Conservation (phyloP, 2,329 filamentous ascomycete genomes). For the Amauroascus verrucosus region DNA sequence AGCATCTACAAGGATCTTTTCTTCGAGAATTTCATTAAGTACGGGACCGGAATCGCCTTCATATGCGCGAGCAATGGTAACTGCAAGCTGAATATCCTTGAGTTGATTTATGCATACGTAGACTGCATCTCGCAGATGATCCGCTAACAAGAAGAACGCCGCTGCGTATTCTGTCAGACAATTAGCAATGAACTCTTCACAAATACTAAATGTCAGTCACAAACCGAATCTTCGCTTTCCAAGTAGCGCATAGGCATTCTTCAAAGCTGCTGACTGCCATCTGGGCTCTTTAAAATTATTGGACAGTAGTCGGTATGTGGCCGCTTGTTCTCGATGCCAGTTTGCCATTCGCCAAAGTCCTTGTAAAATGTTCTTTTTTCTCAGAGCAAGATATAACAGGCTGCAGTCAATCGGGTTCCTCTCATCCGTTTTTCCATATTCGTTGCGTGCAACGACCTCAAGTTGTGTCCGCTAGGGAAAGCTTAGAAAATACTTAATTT, state of each 20-base stretch:
- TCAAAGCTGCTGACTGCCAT: conserved; percentile 81
- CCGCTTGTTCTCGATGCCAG: conserved; percentile 75
- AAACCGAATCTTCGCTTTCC: conserved; percentile 77
- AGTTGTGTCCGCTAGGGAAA: conserved; percentile 58
- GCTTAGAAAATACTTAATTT: conserved; percentile 5
- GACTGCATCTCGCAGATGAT: conserved; percentile 72
- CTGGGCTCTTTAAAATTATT: conserved; percentile 82
- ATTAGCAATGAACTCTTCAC: conserved; percentile 9
- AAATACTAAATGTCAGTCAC: conserved; percentile 19
- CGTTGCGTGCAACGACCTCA: conserved; percentile 80
- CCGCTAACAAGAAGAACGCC: conserved; percentile 87
- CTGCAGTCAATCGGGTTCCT: conserved; percentile 88
- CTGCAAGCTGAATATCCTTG: conserved; percentile 77
- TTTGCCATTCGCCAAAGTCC: conserved; percentile 90
- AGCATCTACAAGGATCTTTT: conserved; percentile 68
- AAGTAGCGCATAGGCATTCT: conserved; percentile 92
- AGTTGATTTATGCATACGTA: conserved; percentile 79
- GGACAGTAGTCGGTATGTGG: conserved; percentile 68
- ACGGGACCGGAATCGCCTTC: conserved; percentile 79
- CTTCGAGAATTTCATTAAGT: conserved; percentile 61
- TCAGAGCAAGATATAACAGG: conserved; percentile 79
- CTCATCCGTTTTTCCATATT: conserved; percentile 78
- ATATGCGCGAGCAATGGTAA: conserved; percentile 78
- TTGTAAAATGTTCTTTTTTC: conserved; percentile 80
- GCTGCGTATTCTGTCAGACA: conserved; percentile 66